Base-by-base conservation (phyloP, 192 early-diverging fungal species). In the Linnemannia elongata region DNA sequence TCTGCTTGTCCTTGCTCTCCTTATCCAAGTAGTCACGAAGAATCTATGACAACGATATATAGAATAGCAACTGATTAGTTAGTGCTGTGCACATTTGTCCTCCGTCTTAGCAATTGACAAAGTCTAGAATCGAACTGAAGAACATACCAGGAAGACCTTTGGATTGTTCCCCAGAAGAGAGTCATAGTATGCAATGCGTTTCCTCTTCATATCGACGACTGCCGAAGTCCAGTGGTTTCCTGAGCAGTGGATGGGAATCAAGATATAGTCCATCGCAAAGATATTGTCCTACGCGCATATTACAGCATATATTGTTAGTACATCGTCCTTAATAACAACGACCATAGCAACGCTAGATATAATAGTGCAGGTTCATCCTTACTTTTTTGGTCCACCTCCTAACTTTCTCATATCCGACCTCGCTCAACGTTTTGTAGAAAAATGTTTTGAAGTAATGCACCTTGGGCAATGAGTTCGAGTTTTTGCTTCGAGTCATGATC, bases 391-490 rank as follows among this genome's bases (percentile, higher is more conserved):
- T 96, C 97, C 97, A 98, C 33, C 96, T 89, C 47, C 92, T 85
- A 38, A 99, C 95, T 44, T 90, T 89, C 9, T 79, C 82, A 76
- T 97, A 98, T 12, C 96, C 97, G 33, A 92, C 69, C 22, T 94
- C 91, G 20, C 87, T 68, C 42, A 99, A 85, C 9, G 90, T 95
- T 49, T 92, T 85, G 87, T 93, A 98, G 87, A 99, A 99, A 81
- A 97, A 97, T 0, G 97, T 97, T 88, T 95, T 99, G 87, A 98
- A 99, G 41, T 93, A 93, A 80, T 98, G 96, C 6, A 98, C 89
- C 41, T 90, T 92, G 0, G 96, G 96, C 45, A 93, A 73, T 30
- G 63, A 72, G 0, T 76, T 55, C 8, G 89, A 17, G 44, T 85
- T 80, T 30, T 88, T 81, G 54, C 92, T 91, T 17, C 98, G 92